Base-by-base conservation (phyloP, 768 basidiomycete species). In the Xerocomellus amylosporus region DNA sequence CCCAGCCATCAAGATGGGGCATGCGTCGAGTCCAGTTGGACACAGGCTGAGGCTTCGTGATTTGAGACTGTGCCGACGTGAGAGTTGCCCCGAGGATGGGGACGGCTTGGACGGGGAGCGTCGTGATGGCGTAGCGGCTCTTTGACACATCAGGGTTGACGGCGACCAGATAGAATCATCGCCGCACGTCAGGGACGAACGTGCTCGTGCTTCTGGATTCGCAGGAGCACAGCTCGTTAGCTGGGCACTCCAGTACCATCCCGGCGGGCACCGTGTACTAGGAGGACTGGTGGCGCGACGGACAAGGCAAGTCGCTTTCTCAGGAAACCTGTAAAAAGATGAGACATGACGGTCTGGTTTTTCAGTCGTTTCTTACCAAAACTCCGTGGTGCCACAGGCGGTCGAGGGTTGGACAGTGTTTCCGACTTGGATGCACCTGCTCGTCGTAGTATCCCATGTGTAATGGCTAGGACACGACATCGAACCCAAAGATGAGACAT, bases 21-120 rank as follows among this genome's bases (percentile, higher is more conserved):
- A 87, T 28, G 83, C 83, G 37, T 80, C 74, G 31, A 82, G 68
- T 33, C 76, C 78, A 41, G 61, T 60, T 17, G 84, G 84, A 76
- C 85, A 87, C 54, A 79, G 74, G 28, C 56, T 58, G 7, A 71
- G 41, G 8, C 31, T 39, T 49, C 79, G 79, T 48, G 74, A 71
- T 60, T 75, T 74, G 42, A 65, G 58, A 7, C 41, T 20, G 5
- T 70, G 67, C 58, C 70, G 74, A 55, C 61, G 63, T 47, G 61
- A 41, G 33, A 53, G 15, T 41, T 64, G 20, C 38, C 63, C 63
- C 24, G 54, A 28, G 51, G 59, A 58, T 9, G 56, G 68, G 34
- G 82, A 77, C 19, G 77, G 71, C n/a, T 41, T 24, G n/a, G 53
- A 38, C 12, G 38, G 28, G 8, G 53, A 36, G 5, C 47, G 41